Conservation (phyloP, 257 asterid species). For the Salvia splendens region DNA sequence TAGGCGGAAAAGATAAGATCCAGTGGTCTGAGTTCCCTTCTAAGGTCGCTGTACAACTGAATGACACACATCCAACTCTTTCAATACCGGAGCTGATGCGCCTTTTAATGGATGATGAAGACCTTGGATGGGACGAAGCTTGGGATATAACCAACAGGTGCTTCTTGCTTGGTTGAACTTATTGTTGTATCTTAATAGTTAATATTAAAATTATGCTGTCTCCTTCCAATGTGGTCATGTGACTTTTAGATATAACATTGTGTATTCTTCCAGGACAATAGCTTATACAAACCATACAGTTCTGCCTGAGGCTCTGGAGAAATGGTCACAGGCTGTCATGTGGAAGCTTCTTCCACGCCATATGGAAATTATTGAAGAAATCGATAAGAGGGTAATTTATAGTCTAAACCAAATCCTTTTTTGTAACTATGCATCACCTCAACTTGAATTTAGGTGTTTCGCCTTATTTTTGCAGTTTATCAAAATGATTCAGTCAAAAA, state of each 20-base stretch:
- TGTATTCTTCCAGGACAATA: slow-evolving; percentile 62
- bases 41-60: slow-evolving; percentile 94
- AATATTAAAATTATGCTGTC: slow-evolving; percentile 16
- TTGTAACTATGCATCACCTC: slow-evolving; percentile 12
- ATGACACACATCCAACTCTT: slow-evolving; percentile 98
- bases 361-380: slow-evolving; percentile 95
- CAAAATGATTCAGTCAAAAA: slow-evolving; percentile 60
- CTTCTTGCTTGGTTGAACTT: slow-evolving; percentile 28
- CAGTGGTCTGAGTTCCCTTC: slow-evolving; percentile 85
- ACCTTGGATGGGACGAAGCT: slow-evolving; percentile 98
- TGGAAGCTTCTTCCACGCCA: slow-evolving; percentile 99
- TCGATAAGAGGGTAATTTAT: slow-evolving; percentile 79
- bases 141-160: slow-evolving; percentile 92
- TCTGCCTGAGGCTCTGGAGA: slow-evolving; percentile 98
- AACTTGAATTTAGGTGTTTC: slow-evolving; percentile 21
- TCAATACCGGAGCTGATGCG: slow-evolving; percentile 99
- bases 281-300: slow-evolving; percentile 99
- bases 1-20: slow-evolving; percentile 45
- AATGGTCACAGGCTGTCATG: slow-evolving; percentile 99
- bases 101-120: slow-evolving; percentile 85
- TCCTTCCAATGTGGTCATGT: slow-evolving; percentile 22
- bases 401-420: slow-evolving; percentile 1
- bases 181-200: slow-evolving; percentile 11
- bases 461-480: slow-evolving; percentile 60
- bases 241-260: slow-evolving; percentile 27